Base-by-base conservation (phyloP, 192 early-diverging fungal species). In the Backusella psychrophila region DNA sequence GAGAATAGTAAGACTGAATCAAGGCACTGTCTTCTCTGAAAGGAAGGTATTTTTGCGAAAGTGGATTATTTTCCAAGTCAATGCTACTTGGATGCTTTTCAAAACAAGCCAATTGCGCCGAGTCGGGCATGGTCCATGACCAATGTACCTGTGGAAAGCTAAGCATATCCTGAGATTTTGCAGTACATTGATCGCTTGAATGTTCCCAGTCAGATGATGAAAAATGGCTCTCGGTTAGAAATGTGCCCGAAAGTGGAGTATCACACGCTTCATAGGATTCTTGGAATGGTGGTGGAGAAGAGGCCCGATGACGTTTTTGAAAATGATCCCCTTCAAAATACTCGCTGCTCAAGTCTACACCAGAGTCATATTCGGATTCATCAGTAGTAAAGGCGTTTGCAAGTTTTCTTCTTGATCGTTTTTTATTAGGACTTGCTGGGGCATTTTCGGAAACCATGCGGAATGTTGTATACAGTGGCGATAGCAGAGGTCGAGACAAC, bases 351-450 rank as follows among this genome's bases (percentile, higher is more conserved):
- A 78, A 38, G 12, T 78, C 77, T 1, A 78, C 52, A 35, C 77
- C 77, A 8, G 66, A 70, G 59, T 78, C 77, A 71, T 53, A 74
- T 8, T 78, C 77, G 0, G 73, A 78, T 31, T 78, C 77, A 36
- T 76, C 17, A 1, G 66, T 4, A 9, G 17, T 52, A n/a, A 21
- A 31, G n/a, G 7, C 29, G 11, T n/a, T 4, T 9, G 21, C 29
- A 21, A 46, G 69, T 31, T 69, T 70, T 31, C 36, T 42, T 59
- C 56, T 73, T 68, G 38, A 23, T 26, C 35, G 39, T 1, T 36
- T n/a, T 38, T 42, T 35, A 21, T 26, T 68, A 15, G 35, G 36
- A 33, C 49, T 53, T 68, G 14, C 67, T 52, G 0, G 65, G 21
- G 35, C n/a, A 12, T 39, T 35, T 53, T 49, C 49, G 23, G 34